Evolutionary conservation across 176 grass and related monocot species (phyloP), one percentile per base, ranked within the genome.

Genomic region (Avena atlantica): DNA sequence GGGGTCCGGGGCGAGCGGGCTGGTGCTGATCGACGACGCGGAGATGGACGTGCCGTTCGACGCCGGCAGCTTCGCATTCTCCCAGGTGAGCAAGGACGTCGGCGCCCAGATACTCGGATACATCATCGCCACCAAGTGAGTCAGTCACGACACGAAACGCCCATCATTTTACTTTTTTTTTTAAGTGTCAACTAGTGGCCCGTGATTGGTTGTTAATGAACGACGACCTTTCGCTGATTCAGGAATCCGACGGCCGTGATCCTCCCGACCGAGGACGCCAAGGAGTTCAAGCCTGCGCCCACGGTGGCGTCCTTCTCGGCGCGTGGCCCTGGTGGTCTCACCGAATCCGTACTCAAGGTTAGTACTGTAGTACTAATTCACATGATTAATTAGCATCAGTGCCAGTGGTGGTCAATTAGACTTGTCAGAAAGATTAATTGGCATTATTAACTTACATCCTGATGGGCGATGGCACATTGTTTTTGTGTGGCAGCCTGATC

Each of bases 311-410:
- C 89, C 61, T 98, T 96, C 87, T 98, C 97, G 9, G 70, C 89
- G 50, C 88, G 97, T 34, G 97, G 97, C 12, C 92, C 97, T 12
- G 93, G 93, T 73, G 91, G 92, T 34, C 70, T 96, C 76, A 93
- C 92, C 4, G 97, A 98, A 79, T 88, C 87, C 20, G 94, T 96
- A 87, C 92, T 98, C 2, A 96, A 96, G 96, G 96, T 96, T 48
- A 19, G 14, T 48, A 45, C 17, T 44, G 2, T 40, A 40, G 2
- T 21, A 45, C 17, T 10, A 31, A 66, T 15, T 74, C 44, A 25
- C 12, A 4, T n/a, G 50, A 40, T 61, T 84, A 3, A 23, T 36
- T 36, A 15, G 17, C 70, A 51, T n/a, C 59, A 6, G 12, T 1
- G 53, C 14, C 59, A 6, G 12, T 1, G 21, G 76, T 3, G 8